Percentiles rank a stretch among this genome's conserved stretches.
These are phyloP conservation scores for Agroathelia rolfsii DNA, from an alignment of 1,284 basidiomycete genomes.

Conservation along the genomic window DNA sequence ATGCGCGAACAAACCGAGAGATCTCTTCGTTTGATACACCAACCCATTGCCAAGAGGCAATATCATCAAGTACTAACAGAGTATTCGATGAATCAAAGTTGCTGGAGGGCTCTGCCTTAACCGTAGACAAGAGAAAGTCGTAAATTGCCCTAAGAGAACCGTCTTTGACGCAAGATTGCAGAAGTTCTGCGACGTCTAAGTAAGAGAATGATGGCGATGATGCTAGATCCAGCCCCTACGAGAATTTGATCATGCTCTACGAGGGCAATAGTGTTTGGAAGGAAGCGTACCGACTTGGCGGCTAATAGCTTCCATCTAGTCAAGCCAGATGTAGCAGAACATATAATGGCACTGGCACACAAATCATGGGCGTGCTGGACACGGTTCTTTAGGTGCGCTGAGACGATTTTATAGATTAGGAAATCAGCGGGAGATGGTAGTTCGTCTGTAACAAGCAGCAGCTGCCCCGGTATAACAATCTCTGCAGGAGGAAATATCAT, in stretches of 20 bases:
- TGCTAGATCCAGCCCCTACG: conserved; percentile 44
- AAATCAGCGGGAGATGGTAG: conserved; percentile 60
- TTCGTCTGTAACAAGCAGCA: conserved; percentile 57
- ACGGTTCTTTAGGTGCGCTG: conserved; percentile 44
- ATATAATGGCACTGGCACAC: conserved; percentile 36
- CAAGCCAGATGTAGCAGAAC: conserved; percentile 48
- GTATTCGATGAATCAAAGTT: conserved; percentile 8
- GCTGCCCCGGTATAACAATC: too few relatives aligned
- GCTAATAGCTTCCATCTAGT: conserved; percentile 24
- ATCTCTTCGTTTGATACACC: conserved; percentile 42
- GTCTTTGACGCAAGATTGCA: conserved; percentile 9
- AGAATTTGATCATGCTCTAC: conserved; percentile 1
- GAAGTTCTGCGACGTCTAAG: conserved; percentile 32
- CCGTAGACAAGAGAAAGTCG: conserved; percentile 20
- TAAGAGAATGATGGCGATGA: conserved; percentile 38
- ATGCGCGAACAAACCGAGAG: conserved; percentile 44
- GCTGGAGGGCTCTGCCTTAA: conserved; percentile 11
- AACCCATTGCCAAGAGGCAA: conserved; percentile 57
- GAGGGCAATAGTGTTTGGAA: conserved; percentile 11
- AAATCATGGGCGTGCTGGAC: conserved; percentile 19
- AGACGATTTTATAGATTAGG: conserved; percentile 41
- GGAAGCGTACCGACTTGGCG: conserved; percentile 20
- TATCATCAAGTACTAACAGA: conserved; percentile 57
- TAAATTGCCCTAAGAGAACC: conserved; percentile 23
- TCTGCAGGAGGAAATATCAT: too few relatives aligned